These are phyloP conservation scores for Fusarium fracticaudum DNA, from an alignment of 2,329 filamentous ascomycete species.

Conservation along the genomic window DNA sequence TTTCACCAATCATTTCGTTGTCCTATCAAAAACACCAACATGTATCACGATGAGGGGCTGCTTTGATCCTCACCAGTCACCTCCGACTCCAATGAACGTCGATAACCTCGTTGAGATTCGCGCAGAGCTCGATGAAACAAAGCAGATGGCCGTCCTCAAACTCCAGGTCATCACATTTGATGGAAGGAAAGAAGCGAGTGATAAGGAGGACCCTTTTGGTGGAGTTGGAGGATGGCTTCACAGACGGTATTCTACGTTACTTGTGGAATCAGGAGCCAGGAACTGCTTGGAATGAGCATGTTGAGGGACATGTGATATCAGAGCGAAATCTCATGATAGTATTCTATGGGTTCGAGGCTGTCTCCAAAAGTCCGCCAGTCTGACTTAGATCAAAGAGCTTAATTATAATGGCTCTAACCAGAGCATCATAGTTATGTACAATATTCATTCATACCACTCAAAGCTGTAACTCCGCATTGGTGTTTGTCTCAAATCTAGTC, in stretches of 20 bases:
- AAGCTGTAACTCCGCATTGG: too few species aligned
- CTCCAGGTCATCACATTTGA: conserved; percentile 26
- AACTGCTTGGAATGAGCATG: conserved; percentile 8
- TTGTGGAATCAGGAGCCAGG: conserved; percentile 34
- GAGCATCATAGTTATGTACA: too few species aligned
- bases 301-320: too few species aligned
- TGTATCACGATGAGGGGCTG: conserved; percentile 28
- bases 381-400: too few species aligned
- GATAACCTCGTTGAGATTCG: conserved; percentile 31
- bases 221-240: conserved; percentile 35
- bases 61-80: conserved; percentile 16
- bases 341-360: too few species aligned
- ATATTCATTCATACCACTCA: too few species aligned
- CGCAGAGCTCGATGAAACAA: background rate
- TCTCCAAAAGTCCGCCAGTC: too few species aligned
- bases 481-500: too few species aligned
- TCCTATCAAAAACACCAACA: conserved; percentile 22
- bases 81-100: background rate
- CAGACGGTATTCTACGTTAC: conserved; percentile 18
- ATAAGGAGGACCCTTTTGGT: conserved; percentile 22
- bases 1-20: conserved; percentile 31
- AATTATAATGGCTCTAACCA: too few species aligned
- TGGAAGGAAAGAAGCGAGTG: conserved; percentile 16
- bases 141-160: background rate
- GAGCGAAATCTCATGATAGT: too few species aligned